These are phyloP conservation scores for Sporothrix brunneoviolacea DNA, from an alignment of 2,329 filamentous ascomycete genomes.

Conservation along the genomic window DNA sequence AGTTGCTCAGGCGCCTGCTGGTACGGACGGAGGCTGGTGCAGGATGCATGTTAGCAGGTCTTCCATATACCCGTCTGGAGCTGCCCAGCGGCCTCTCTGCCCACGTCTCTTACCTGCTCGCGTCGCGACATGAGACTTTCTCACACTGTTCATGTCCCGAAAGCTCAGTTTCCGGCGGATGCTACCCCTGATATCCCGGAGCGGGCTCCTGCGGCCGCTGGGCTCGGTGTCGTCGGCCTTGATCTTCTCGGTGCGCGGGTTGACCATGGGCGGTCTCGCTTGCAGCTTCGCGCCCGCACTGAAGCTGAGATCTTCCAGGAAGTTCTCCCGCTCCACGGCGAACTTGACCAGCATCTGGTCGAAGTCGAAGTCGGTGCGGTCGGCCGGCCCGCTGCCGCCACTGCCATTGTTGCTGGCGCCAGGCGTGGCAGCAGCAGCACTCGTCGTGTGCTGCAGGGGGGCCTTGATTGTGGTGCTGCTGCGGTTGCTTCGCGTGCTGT, in stretches of 20 bases:
- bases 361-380: slow-evolving; percentile 69
- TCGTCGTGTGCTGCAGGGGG: slow-evolving; percentile 14
- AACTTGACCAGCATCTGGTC: slow-evolving; percentile 91
- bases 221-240: slow-evolving; percentile 59
- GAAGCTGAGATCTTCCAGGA: slow-evolving; percentile 86
- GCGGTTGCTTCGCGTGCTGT: slow-evolving; percentile 54
- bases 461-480: slow-evolving; percentile 58
- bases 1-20: slow-evolving; percentile 85
- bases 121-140: slow-evolving; percentile 71
- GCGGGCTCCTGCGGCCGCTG: slow-evolving; percentile 47
- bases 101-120: slow-evolving; percentile 68
- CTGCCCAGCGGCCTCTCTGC: too few species aligned
- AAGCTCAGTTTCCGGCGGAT: slow-evolving; percentile 89
- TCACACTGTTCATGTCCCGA: slow-evolving; percentile 90
- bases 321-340: slow-evolving; percentile 87
- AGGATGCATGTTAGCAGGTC: slow-evolving; percentile 18
- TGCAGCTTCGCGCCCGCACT: slow-evolving; percentile 74
- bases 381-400: slow-evolving; percentile 28
- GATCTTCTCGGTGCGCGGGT: slow-evolving; percentile 75
- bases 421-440: neutral
- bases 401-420: slow-evolving; percentile 14
- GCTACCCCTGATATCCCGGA: slow-evolving; percentile 66
- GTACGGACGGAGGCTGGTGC: slow-evolving; percentile 59
- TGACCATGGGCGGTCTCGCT: slow-evolving; percentile 63
- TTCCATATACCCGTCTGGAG: neutral